Evolutionary conservation across 805 yeast species (phyloP), one percentile per base, ranked within the genome.

Genomic region (Lachancea waltii): DNA sequence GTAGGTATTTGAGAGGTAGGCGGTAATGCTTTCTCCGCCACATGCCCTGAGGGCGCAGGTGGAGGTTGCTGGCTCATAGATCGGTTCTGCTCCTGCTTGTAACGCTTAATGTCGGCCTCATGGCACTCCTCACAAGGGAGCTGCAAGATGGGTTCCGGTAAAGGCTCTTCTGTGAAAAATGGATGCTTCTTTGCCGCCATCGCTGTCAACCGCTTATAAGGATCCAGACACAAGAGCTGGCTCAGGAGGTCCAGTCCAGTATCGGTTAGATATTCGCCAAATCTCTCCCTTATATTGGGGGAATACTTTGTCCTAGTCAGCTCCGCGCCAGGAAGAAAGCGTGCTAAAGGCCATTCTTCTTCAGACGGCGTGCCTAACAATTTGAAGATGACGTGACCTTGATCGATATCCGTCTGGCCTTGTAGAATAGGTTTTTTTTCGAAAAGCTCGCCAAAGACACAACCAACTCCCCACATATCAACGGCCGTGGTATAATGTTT

Each of bases 391-490:
- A 76, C 68, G 49, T 79, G 80, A 0, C 92, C 85, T 64, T 92
- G 99, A 57, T 90, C 95, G 8, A 81, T 59, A 57, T 92, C 98
- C 1, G 92, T 73, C 30, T 73, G 67, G 0, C 98, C 99, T 29
- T 80, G 87, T 33, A 92, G 59, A 11, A 92, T 81, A 1, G 98
- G 98, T 48, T 73, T 77, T 44, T 77, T 73, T 22, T 76, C 77
- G 62, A 83, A 90, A 54, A 89, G 70, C 62, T 92, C 99, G 0
- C 86, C 98, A 55, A 92, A 80, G 0, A 92, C 90, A 63, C 98
- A 92, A 1, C 97, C 97, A 15, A 85, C 74, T 0, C 97, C 97
- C 99, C 99, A 92, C 64, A 92, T 73, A 62, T 92, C 99, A 9
- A 90, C 90, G 0, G 97, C 95, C 0, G 97, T 84, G 2, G 97